These are phyloP conservation scores for Sporothrix luriei DNA, from an alignment of 2,329 filamentous ascomycete species.

Conservation along the genomic window DNA sequence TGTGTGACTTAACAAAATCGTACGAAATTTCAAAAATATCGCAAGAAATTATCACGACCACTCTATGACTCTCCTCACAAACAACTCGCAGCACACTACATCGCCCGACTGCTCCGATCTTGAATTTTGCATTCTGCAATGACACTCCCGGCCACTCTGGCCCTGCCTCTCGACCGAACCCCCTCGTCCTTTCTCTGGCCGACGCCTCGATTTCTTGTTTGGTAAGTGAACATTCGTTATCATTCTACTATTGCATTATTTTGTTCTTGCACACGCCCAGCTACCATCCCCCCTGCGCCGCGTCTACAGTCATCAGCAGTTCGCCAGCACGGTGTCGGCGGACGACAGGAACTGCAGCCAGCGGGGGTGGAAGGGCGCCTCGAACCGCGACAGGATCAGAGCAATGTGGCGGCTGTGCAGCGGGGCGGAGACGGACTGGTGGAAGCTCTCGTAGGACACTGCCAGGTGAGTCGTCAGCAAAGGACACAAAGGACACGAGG, in stretches of 20 bases:
- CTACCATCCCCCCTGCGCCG: no score
- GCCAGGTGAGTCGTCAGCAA: no score
- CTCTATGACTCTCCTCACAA: not conserved
- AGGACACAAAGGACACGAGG: no score
- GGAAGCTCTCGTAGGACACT: slow-evolving; percentile 19
- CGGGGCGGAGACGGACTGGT: not conserved
- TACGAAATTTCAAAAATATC: no score
- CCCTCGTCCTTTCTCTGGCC: not conserved
- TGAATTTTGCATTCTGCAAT: not conserved
- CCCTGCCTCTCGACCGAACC: not conserved
- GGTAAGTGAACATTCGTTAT: no score
- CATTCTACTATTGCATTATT: no score
- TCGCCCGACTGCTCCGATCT: not conserved
- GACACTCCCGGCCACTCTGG: not conserved
- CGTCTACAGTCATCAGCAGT: no score
- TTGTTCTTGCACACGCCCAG: no score
- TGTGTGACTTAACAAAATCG: no score
- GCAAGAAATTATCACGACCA: no score
- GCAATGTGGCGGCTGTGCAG: not conserved
- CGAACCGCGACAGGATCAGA: slow-evolving; percentile 7
- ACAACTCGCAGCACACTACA: not conserved
- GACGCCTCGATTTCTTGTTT: no score
- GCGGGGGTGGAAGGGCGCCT: slow-evolving; percentile 2
- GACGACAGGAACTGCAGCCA: slow-evolving; percentile 18
- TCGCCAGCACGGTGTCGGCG: not conserved